A percentile compares a stretch with the other conserved stretches of the same genome.
Conservation (phyloP, 1,284 basidiomycete species). For the Entoloma clypeatum region DNA sequence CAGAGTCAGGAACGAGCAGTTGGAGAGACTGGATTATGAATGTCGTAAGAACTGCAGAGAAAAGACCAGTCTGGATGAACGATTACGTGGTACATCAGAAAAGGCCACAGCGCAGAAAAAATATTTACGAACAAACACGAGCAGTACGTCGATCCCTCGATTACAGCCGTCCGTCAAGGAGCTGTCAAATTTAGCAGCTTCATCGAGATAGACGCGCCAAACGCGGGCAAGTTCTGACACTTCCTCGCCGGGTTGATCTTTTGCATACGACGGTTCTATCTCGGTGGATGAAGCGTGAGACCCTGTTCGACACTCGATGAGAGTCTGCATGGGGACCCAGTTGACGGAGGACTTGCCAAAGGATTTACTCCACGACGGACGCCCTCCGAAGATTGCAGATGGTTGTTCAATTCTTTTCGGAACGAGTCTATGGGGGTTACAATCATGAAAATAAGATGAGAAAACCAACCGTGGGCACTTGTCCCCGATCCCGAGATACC, state of each 20-base stretch:
- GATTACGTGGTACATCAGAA: neutral
- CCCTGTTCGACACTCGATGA: neutral
- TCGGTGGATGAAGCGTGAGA: neutral
- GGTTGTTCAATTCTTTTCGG: no score
- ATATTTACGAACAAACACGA: constrained; percentile 38
- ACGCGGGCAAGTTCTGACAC: constrained; percentile 30
- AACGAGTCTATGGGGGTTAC: no score
- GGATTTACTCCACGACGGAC: no score
- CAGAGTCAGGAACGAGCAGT: constrained; percentile 29
- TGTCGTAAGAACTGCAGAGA: constrained; percentile 43
- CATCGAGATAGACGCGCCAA: constrained; percentile 38
- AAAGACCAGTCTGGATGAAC: constrained; percentile 38
- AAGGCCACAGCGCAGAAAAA: no score
- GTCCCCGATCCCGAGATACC: no score
- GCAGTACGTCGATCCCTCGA: constrained; percentile 37
- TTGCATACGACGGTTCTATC: constrained; percentile 13
- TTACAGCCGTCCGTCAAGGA: constrained; percentile 35
- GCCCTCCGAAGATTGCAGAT: no score
- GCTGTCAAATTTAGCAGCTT: constrained; percentile 33
- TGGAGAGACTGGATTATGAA: constrained; percentile 42
- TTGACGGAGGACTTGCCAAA: neutral
- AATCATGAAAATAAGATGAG: no score
- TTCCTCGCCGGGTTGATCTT: constrained; percentile 26
- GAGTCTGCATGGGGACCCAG: neutral
- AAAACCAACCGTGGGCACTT: no score